These are phyloP conservation scores for Rhizopus sp. DNA, from an alignment of 371 early-diverging fungal genomes.

Conservation along the genomic window DNA sequence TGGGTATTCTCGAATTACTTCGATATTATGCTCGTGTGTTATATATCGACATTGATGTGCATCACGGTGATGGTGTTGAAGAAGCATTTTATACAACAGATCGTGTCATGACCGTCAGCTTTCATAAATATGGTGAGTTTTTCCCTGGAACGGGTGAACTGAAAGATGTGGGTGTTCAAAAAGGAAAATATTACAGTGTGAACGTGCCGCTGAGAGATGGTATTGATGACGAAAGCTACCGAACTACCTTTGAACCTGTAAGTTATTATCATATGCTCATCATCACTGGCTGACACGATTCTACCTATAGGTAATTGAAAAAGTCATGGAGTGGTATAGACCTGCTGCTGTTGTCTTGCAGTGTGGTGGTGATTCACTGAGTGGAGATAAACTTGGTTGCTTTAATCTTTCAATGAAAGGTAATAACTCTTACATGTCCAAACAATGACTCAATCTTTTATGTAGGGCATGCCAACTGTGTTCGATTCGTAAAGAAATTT, in stretches of 20 bases:
- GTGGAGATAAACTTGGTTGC: slow-evolving; percentile 98
- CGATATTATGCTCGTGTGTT: slow-evolving; percentile 85
- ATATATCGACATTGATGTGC: slow-evolving; percentile 97
- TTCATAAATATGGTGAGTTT: slow-evolving; percentile 97
- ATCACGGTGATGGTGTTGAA: slow-evolving; percentile 98
- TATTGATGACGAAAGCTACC: slow-evolving; percentile 93
- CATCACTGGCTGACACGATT: background rate
- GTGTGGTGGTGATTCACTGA: slow-evolving; percentile 99
- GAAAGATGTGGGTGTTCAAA: slow-evolving; percentile 84
- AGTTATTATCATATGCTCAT: background rate
- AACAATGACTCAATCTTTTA: background rate
- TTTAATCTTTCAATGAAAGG: slow-evolving; percentile 97
- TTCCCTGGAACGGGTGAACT: slow-evolving; percentile 95
- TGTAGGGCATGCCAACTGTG: slow-evolving; percentile 76
- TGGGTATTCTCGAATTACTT: slow-evolving; percentile 84
- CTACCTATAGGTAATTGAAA: slow-evolving; percentile 78
- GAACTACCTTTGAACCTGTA: slow-evolving; percentile 88
- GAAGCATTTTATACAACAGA: slow-evolving; percentile 98
- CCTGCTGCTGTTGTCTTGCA: slow-evolving; percentile 99
- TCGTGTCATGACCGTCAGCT: slow-evolving; percentile 95
- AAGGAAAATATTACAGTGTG: slow-evolving; percentile 49
- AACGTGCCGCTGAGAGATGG: slow-evolving; percentile 96
- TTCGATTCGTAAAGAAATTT: slow-evolving; percentile 86
- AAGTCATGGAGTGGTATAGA: slow-evolving; percentile 93
- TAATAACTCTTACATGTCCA: slow-evolving; percentile 16